These are phyloP conservation scores for Exsudoporus frostii DNA, from an alignment of 768 basidiomycete genomes.

Conservation along the genomic window DNA sequence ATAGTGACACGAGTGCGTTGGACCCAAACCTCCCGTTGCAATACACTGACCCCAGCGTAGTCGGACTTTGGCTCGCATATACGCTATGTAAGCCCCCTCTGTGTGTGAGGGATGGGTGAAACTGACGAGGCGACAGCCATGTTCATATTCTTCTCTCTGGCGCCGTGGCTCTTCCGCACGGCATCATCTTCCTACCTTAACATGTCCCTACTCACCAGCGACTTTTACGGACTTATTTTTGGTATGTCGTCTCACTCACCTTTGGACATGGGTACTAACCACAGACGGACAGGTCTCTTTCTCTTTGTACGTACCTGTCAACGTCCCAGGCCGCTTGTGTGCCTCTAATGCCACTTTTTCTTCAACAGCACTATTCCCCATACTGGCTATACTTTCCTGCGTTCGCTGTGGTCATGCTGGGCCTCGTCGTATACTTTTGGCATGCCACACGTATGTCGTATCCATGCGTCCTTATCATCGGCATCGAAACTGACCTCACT, in stretches of 20 bases:
- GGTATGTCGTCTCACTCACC: slow-evolving; percentile 28
- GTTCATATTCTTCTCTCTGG: slow-evolving; percentile 79
- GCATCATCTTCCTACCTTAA: slow-evolving; percentile 86
- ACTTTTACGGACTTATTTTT: slow-evolving; percentile 84
- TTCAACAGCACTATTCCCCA: slow-evolving; percentile 66
- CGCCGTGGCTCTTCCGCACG: slow-evolving; percentile 77
- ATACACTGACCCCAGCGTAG: slow-evolving; percentile 36
- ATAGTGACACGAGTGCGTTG: slow-evolving; percentile 58
- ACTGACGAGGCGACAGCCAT: slow-evolving; percentile 44
- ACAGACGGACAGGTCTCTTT: slow-evolving; percentile 37
- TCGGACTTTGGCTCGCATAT: slow-evolving; percentile 47
- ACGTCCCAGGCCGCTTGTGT: background rate
- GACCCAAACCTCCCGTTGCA: slow-evolving; percentile 20
- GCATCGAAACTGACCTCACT: background rate
- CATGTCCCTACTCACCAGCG: slow-evolving; percentile 78
- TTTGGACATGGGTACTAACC: slow-evolving; percentile 1
- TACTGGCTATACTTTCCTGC: slow-evolving; percentile 89
- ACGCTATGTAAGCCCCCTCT: slow-evolving; percentile 32
- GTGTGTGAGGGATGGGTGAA: background rate
- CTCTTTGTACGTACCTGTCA: slow-evolving; percentile 42
- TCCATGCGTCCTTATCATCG: background rate
- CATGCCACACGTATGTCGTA: slow-evolving; percentile 63
- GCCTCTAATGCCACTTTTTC: background rate
- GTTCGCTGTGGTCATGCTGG: slow-evolving; percentile 64
- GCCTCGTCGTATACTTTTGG: slow-evolving; percentile 86